These are phyloP conservation scores for Hortaea werneckii DNA, from an alignment of 2,329 filamentous ascomycete genomes.

Conservation along the genomic window DNA sequence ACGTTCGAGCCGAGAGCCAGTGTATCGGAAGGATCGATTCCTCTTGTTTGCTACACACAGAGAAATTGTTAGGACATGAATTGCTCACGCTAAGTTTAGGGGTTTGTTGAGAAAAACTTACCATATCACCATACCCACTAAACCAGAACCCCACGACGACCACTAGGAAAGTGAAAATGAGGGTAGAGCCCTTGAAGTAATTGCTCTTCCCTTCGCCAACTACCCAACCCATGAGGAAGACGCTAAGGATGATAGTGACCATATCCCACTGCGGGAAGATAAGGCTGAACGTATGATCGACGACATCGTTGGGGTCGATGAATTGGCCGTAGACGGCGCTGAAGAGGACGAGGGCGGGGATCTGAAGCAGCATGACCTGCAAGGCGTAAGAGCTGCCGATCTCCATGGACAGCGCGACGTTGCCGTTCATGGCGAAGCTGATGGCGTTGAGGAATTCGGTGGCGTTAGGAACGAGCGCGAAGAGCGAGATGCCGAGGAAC, in stretches of 20 bases:
- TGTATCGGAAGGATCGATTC: too few species aligned
- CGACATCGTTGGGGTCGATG: constrained; percentile 44
- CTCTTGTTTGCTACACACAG: too few species aligned
- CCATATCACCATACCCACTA: constrained; percentile 46
- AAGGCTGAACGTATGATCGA: constrained; percentile 62
- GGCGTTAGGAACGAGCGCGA: constrained; percentile 93
- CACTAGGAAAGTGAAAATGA: constrained; percentile 86
- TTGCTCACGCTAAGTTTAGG: too few species aligned
- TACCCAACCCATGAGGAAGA: constrained; percentile 94
- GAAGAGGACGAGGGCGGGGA: constrained; percentile 85
- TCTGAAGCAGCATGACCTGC: constrained; percentile 89
- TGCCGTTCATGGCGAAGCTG: constrained; percentile 98
- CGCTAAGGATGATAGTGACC: constrained; percentile 90
- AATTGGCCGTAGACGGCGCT: constrained; percentile 61
- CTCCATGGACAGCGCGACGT: constrained; percentile 97
- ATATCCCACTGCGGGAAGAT: constrained; percentile 99
- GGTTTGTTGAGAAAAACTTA: too few species aligned
- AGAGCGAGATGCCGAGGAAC: constrained; percentile 91
- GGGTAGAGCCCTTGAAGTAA: constrained; percentile 97
- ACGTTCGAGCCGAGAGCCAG: too few species aligned
- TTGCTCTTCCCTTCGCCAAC: constrained; percentile 99
- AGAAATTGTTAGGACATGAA: too few species aligned
- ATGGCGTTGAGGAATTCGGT: constrained; percentile 99
- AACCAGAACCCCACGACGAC: constrained; percentile 89
- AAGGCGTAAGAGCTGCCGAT: constrained; percentile 95